Evolutionary conservation across 106 monocot species (phyloP), one percentile per base, ranked within the genome.

Genomic region (Narthecium ossifragum): DNA sequence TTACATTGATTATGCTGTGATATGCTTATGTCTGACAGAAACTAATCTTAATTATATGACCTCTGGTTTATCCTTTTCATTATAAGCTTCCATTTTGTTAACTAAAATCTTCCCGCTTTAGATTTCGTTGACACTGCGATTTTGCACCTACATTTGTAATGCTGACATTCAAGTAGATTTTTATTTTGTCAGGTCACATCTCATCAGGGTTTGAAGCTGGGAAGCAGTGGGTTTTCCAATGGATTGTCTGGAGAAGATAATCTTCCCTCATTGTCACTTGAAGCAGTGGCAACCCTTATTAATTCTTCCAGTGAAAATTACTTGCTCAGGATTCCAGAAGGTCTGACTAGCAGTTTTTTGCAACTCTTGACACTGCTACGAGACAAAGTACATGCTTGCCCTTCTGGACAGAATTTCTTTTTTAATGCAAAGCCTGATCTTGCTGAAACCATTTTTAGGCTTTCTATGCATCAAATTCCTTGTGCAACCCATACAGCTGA

Each of bases 361-460:
- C 73, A 65, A 51, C 57, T 78, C 34, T 27, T 81, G 30, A 70
- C 52, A 39, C 48, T 62, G n/a, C 28, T 76, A 25, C 70, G 69
- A 60, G 36, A 56, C 29, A 69, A 58, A 4, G 31, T 46, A 62
- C 39, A 31, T 39, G 31, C 11, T 26, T 56, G 51, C 27, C 31
- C 20, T 24, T 6, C 22, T 22, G 46, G 52, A 30, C 31, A 36
- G 40, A 31, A 14, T 45, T 28, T 9, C n/a, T 46, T 38, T 26
- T 34, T 14, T 34, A 64, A 53, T 70, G 50, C 38, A 57, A 64
- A 63, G 52, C 14, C 51, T 73, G 76, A 85, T 58, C 41, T 85
- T 47, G 81, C 88, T 31, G 74, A 73, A 66, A 53, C 79, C 46
- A 77, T 93, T 56, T 93, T 93, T 61, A 88, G 78, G 73, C 53